Evolutionary conservation across 2,329 filamentous ascomycete genomes (phyloP).

Genomic region (Endocalyx cinctus): DNA sequence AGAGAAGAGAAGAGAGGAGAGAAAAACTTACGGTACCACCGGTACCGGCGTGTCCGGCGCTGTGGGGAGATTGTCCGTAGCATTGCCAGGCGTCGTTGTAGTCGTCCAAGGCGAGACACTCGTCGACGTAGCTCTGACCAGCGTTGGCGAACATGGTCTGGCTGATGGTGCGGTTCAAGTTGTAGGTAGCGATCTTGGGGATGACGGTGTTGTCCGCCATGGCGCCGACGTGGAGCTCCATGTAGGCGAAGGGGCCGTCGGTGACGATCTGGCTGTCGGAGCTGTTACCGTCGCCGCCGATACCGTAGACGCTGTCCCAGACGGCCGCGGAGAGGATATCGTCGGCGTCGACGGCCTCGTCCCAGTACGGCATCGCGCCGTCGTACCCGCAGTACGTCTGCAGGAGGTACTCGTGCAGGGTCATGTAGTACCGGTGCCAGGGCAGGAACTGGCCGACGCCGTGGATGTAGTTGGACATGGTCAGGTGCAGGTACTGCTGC

Average conservation of each 20-base stretch:
- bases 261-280: slow-evolving; percentile 22
- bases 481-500: slow-evolving; percentile 24
- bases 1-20: neutral
- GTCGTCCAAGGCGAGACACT: slow-evolving; percentile 5
- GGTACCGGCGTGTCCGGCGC: slow-evolving; percentile 11
- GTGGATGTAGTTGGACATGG: slow-evolving; percentile 22
- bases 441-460: slow-evolving; percentile 23
- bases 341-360: slow-evolving; percentile 26
- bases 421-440: slow-evolving; percentile 28
- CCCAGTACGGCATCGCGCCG: slow-evolving; percentile 24
- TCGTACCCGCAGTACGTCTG: slow-evolving; percentile 23
- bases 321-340: slow-evolving; percentile 19
- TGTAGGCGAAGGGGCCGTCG: slow-evolving; percentile 28
- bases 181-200: slow-evolving; percentile 7
- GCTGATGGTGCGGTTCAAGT: slow-evolving; percentile 16
- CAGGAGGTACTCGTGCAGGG: slow-evolving; percentile 25
- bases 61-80: slow-evolving; percentile 9
- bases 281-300: slow-evolving; percentile 24
- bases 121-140: slow-evolving; percentile 6
- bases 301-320: slow-evolving; percentile 24
- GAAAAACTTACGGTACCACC: slow-evolving; percentile 9
- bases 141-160: slow-evolving; percentile 5
- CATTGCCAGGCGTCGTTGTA: slow-evolving; percentile 9
- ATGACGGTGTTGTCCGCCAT: neutral
- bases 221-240: slow-evolving; percentile 17